Base-by-base conservation (phyloP, 148 eudicot genomes). In the Talinum fruticosum region DNA sequence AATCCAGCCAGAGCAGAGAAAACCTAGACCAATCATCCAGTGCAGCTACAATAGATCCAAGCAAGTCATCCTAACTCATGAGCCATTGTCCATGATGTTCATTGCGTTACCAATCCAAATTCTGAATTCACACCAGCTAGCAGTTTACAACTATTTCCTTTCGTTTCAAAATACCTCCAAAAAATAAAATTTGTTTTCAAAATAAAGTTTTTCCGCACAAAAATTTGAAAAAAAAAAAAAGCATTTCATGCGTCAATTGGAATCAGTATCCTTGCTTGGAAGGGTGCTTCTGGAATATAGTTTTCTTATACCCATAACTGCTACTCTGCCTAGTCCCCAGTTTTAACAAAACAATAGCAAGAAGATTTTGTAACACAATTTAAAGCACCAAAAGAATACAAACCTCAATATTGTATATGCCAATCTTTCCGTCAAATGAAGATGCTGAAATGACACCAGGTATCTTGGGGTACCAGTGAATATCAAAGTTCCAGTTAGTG, bases 361-460 rank as follows among this genome's bases (percentile, higher is more conserved):
- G 14, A 35, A 68, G 33, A 68, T 15, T 14, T 14, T 18, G 44
- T 32, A 37, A 8, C 12, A 38, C 6, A 41, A 64, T 7, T 51
- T 30, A 6, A 34, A 32, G 54, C 69, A 84, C 69, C 51, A 74
- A 67, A 78, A 53, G 41, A 80, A 71, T 80, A 75, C 80, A 70
- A 79, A 93, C 99, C 99, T 93, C 99, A 36, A 93, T 86, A 78
- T 96, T 96, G 77, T 96, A 93, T 53, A 96, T 54, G 38, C 95
- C 95, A 79, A 96, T 87, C 84, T 91, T 93, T 68, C 99, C 99
- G 83, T 96, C 97, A 88, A 90, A 96, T 41, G 99, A 96, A 64
- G 99, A 96, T 69, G 99, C 97, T 79, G 99, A 96, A 71, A 96
- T 93, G 80, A 96, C 84, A 76, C 99, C 99, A 6, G 97, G 97